Evolutionary conservation across 2,329 filamentous ascomycete genomes (phyloP).

Genomic region (Monilinia fructicola): DNA sequence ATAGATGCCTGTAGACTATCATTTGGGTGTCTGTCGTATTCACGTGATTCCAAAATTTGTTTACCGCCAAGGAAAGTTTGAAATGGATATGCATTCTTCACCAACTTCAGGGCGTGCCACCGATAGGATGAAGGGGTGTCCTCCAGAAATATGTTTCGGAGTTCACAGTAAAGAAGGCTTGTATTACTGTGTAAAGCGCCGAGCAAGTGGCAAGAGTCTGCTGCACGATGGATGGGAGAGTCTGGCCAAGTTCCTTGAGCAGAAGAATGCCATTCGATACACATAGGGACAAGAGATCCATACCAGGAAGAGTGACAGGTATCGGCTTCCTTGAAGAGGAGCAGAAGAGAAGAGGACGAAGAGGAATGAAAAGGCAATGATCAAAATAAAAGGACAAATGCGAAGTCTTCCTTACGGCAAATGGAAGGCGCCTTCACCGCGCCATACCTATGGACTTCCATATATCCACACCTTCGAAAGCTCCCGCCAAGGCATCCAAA

Average conservation of each 20-base stretch:
- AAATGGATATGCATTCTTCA: constrained; percentile 19
- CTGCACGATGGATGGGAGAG: neutral
- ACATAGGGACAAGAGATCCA: neutral
- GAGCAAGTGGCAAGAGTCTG: neutral
- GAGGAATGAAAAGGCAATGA: neutral
- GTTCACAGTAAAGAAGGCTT: neutral
- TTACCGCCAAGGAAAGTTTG: constrained; percentile 5
- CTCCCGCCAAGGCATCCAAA: neutral
- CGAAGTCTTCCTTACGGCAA: neutral
- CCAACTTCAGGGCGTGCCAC: neutral
- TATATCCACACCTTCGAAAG: neutral
- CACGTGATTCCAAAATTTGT: neutral
- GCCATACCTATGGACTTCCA: neutral
- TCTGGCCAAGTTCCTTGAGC: neutral
- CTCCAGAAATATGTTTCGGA: neutral
- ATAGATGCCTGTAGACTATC: neutral
- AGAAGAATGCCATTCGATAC: neutral
- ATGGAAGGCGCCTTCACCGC: neutral
- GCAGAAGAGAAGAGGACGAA: neutral
- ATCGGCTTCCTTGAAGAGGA: neutral
- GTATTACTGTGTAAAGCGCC: neutral
- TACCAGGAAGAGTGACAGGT: neutral
- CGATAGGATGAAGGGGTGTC: neutral
- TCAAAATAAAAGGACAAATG: neutral
- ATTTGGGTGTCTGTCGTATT: neutral